Base-by-base conservation (phyloP, 257 asterid species). In the Cinchona pubescens region DNA sequence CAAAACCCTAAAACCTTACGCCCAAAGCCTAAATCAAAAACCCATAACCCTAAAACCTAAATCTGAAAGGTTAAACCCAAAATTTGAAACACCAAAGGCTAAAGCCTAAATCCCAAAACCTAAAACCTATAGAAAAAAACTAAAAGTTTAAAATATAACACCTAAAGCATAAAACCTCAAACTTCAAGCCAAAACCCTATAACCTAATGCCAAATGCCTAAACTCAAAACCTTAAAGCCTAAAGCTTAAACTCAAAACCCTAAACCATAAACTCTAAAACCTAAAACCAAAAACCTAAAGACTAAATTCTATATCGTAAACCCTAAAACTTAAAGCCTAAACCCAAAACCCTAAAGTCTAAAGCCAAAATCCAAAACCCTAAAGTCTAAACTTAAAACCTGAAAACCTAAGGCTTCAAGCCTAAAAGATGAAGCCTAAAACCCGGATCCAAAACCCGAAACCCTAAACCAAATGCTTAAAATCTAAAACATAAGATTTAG, bases 71-170 rank as follows among this genome's bases (percentile, higher is more conserved):
- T n/a, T n/a, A 40, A 69, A 67, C 23, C 73, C 73, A 15, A 67
- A 67, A 58, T 59, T 32, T 69, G 12, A 69, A 69, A 38, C 74
- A n/a, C 74, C 46, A 46, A 69, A 69, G 60, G 40, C 21, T n/a
- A 69, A 69, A 42, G 16, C 74, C 59, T 0, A 68, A 68, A 67
- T 29, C 60, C 55, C 23, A 38, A 69, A 69, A 16, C 73, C 73
- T 69, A 69, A 69, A 69, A 40, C 74, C 12, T 8, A n/a, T n/a
- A n/a, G n/a, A n/a, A n/a, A n/a, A 46, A 69, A 23, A 38, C 74
- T n/a, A 35, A 69, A 69, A 45, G 30, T 49, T 13, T 38, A 40
- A 68, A 38, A 55, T 55, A 29, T 45, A 46, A 69, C 23, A 40
- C 74, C 43, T 45, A 69, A 69, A 45, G 40, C 74, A 38, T 42